phyloP scores from a whole-genome alignment of 1,284 basidiomycete genomes.

The Rhodotorula mucilaginosa region DNA sequence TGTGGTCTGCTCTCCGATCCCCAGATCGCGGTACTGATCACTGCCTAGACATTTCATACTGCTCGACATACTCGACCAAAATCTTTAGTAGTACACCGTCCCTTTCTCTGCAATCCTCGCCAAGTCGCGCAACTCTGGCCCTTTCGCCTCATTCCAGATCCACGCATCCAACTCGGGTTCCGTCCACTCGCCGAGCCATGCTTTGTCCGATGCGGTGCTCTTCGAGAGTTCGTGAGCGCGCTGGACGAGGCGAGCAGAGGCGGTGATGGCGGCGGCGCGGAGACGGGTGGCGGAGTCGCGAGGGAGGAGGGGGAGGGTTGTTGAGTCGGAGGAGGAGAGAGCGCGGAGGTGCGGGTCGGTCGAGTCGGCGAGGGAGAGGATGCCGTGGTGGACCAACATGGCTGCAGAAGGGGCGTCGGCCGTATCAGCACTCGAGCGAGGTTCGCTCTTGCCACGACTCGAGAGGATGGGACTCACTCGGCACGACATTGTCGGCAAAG shows the following conservation, averaged over 20 bases:
- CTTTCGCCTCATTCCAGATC: conserved; percentile 18
- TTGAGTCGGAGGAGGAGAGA: background rate
- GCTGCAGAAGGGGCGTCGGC: background rate
- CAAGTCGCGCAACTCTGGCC: background rate
- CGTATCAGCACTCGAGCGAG: background rate
- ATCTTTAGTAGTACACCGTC: conserved; percentile 27
- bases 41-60: no score
- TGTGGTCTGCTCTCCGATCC: no score
- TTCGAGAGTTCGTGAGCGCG: conserved; percentile 54
- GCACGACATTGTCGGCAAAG: conserved; percentile 82
- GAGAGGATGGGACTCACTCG: conserved; percentile 45
- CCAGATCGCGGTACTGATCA: no score
- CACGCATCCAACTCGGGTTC: conserved; percentile 21
- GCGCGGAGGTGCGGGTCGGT: conserved; percentile 1
- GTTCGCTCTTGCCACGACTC: background rate
- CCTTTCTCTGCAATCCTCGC: conserved; percentile 6
- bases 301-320: background rate
- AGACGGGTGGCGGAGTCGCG: conserved; percentile 59
- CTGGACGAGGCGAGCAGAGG: conserved; percentile 65
- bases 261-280: conserved; percentile 73
- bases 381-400: conserved; percentile 20
- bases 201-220: conserved; percentile 33
- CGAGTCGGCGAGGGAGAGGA: conserved; percentile 11
- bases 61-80: no score
- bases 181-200: conserved; percentile 34